Conservation (phyloP, 345 rosid species). For the Populus deltoides region DNA sequence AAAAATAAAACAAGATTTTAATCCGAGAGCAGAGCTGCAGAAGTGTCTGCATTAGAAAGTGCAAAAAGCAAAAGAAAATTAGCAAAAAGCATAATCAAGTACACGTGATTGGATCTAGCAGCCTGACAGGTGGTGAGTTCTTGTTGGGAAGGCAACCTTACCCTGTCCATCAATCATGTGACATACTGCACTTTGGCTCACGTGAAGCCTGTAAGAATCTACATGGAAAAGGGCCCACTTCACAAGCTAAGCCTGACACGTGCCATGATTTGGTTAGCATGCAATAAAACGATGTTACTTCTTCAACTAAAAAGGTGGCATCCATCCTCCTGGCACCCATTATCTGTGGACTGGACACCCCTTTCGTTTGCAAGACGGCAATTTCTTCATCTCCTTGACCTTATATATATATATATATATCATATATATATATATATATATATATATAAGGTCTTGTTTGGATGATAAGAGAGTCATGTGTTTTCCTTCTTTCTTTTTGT, state of each 20-base stretch:
- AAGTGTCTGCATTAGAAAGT: background rate
- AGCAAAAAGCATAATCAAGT: background rate
- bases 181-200: conserved; percentile 32
- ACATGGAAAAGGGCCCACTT: conserved; percentile 32
- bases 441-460: too few species aligned
- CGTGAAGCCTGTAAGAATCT: conserved; percentile 44
- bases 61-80: background rate
- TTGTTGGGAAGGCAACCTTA: background rate
- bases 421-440: too few species aligned
- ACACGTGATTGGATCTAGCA: conserved; percentile 34
- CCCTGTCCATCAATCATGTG: conserved; percentile 32
- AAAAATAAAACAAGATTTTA: too few species aligned
- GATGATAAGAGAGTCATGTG: too few species aligned
- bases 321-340: background rate
- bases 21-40: too few species aligned
- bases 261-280: conserved; percentile 29
- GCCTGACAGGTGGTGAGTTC: conserved; percentile 21
- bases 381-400: background rate
- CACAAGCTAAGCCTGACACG: conserved; percentile 42
- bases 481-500: too few species aligned
- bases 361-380: background rate
- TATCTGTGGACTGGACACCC: conserved; percentile 1
- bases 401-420: too few species aligned
- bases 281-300: conserved; percentile 24
- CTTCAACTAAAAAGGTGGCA: conserved; percentile 14